Base-by-base conservation (phyloP, 177 flowering plant species). In the Telopea speciosissima region DNA sequence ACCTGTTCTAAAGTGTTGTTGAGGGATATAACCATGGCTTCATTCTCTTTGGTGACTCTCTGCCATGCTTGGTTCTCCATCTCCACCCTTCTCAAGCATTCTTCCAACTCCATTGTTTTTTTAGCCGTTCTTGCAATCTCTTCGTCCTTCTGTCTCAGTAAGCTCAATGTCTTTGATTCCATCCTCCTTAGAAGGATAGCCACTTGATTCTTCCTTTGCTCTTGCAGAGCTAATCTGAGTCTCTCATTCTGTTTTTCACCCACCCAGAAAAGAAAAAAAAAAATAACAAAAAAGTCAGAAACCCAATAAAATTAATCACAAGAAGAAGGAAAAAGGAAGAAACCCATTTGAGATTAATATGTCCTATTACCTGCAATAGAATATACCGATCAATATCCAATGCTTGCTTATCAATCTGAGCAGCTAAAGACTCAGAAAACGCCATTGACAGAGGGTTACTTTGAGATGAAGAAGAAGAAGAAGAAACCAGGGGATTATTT, bases 201-300 rank as follows among this genome's bases (percentile, higher is more conserved):
- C 7, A 83, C 16, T 49, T 87, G 89, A n/a, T 83, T 87, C 78
- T 74, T 86, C 36, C 83, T 83, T 66, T 90, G 92, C 65, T 88
- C 88, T 76, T 85, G 84, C 74, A 93, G 25, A 1, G 81, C 71
- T 68, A 74, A 24, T 71, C 85, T 85, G 72, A 93, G 61, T 70
- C 90, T 87, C 81, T 89, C 89, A 62, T 81, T 88, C 97, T 91
- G 82, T 63, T 63, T 23, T 66, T n/a, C 6, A 26, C n/a, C n/a
- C n/a, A n/a, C n/a, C n/a, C n/a, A n/a, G n/a, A n/a, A n/a, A n/a
- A n/a, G n/a, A n/a, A n/a, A n/a, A n/a, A 23, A 64, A 65, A 44
- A 0, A 11, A 66, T 67, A n/a, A n/a, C n/a, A n/a, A n/a, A n/a
- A n/a, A n/a, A n/a, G n/a, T n/a, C n/a, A n/a, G n/a, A n/a, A n/a